phyloP scores from a whole-genome alignment of 768 basidiomycete genomes.

The Infundibulicybe gibba region DNA sequence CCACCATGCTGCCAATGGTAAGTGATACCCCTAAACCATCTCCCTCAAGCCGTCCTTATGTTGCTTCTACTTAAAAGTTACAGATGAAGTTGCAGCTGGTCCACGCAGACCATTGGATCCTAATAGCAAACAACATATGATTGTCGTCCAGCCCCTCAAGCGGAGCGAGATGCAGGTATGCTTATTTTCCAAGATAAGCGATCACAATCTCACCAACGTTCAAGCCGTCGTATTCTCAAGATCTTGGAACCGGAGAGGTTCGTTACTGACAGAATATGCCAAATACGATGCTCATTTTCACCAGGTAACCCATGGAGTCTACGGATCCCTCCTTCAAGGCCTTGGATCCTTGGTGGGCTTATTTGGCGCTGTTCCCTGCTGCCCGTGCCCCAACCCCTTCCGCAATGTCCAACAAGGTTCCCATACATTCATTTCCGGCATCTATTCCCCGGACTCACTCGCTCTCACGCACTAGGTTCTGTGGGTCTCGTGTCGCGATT shows the following conservation, averaged over 20 bases:
- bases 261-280: slow-evolving; percentile 1
- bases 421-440: slow-evolving; percentile 7
- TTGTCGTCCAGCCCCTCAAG: slow-evolving; percentile 83
- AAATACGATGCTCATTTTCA: neutral
- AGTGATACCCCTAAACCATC: slow-evolving; percentile 19
- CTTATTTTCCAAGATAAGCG: neutral
- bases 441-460: slow-evolving; percentile 9
- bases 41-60: slow-evolving; percentile 2
- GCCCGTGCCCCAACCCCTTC: slow-evolving; percentile 84
- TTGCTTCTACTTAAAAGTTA: slow-evolving; percentile 39
- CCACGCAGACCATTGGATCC: slow-evolving; percentile 23
- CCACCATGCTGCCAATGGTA: slow-evolving; percentile 65
- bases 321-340: slow-evolving; percentile 75
- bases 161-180: slow-evolving; percentile 83
- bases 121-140: slow-evolving; percentile 39
- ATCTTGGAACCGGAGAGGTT: slow-evolving; percentile 67
- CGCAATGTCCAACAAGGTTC: slow-evolving; percentile 79
- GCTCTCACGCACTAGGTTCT: slow-evolving; percentile 48
- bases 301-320: slow-evolving; percentile 78
- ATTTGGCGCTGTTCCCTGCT: slow-evolving; percentile 77
- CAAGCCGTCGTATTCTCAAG: slow-evolving; percentile 91
- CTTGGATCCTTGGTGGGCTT: slow-evolving; percentile 68
- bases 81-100: slow-evolving; percentile 47
- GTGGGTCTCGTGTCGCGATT: slow-evolving; percentile 92
- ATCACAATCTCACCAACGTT: neutral